These are phyloP conservation scores for Cadophora malorum DNA, from an alignment of 2,329 filamentous ascomycete genomes.

Conservation along the genomic window DNA sequence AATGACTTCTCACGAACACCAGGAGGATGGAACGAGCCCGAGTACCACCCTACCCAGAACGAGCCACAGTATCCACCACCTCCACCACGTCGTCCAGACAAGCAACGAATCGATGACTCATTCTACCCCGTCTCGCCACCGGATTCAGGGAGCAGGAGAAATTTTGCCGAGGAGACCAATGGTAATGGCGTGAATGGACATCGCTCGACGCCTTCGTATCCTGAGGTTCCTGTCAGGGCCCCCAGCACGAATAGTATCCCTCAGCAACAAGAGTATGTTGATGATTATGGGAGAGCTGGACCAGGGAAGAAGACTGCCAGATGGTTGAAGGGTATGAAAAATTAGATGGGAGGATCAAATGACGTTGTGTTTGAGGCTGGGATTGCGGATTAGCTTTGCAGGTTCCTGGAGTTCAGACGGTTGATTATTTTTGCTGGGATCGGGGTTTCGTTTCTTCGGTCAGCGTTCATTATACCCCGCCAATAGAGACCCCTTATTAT, in stretches of 20 bases:
- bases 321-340: constrained; percentile 21
- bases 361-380: neutral
- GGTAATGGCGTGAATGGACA: constrained; percentile 13
- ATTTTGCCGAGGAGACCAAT: constrained; percentile 7
- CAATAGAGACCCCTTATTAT: neutral
- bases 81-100: constrained; percentile 12
- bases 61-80: constrained; percentile 19
- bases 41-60: neutral
- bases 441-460: neutral
- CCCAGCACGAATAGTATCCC: constrained; percentile 15
- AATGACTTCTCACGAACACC: constrained; percentile 9
- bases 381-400: neutral
- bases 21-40: neutral
- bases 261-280: constrained; percentile 5
- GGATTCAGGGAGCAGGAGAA: constrained; percentile 8
- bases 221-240: constrained; percentile 7
- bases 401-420: neutral
- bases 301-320: constrained; percentile 17
- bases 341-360: neutral
- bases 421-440: neutral
- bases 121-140: constrained; percentile 16
- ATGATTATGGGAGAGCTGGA: constrained; percentile 11
- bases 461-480: neutral
- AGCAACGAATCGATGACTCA: constrained; percentile 13
- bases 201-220: neutral